Percentiles rank a stretch among this genome's conserved stretches.
These are phyloP conservation scores for Leishmania turanica DNA, from an alignment of 208 protist species.

Conservation along the genomic window DNA sequence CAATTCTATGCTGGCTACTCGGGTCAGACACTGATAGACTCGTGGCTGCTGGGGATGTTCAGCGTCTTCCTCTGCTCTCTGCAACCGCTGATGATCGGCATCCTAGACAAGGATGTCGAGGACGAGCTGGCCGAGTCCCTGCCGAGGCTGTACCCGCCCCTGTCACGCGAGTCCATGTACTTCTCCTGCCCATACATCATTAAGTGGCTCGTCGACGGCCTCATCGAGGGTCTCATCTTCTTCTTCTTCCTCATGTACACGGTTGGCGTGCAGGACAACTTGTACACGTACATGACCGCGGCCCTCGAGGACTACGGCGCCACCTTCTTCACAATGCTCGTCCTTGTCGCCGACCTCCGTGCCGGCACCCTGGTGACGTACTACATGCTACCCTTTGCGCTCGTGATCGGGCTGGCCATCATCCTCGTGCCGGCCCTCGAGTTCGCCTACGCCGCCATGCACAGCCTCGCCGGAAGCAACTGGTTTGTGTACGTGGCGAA, in stretches of 20 bases:
- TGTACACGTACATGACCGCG: constrained; percentile 44
- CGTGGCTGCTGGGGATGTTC: constrained; percentile 84
- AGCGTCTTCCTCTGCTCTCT: constrained; percentile 83
- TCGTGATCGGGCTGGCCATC: constrained; percentile 37
- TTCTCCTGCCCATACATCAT: constrained; percentile 64
- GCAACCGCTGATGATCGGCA: constrained; percentile 78
- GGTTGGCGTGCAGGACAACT: constrained; percentile 41
- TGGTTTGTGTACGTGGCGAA: constrained; percentile 55
- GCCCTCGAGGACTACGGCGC: constrained; percentile 71
- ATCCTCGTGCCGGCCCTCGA: constrained; percentile 38
- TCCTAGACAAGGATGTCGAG: constrained; percentile 88
- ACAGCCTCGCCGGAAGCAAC: constrained; percentile 61
- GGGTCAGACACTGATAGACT: constrained; percentile 82
- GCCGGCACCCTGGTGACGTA: constrained; percentile 40
- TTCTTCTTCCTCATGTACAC: constrained; percentile 64
- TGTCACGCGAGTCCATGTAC: constrained; percentile 74
- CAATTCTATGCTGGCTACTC: constrained; percentile 85
- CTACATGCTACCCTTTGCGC: constrained; percentile 56
- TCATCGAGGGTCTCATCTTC: constrained; percentile 56
- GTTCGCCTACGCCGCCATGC: constrained; percentile 49
- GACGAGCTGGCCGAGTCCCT: constrained; percentile 81
- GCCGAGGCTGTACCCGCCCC: constrained; percentile 64
- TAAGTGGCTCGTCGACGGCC: constrained; percentile 67
- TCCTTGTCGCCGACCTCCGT: constrained; percentile 66
- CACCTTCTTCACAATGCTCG: constrained; percentile 74